Evolutionary conservation across 75 land plant genomes (phyloP).

Genomic region (Ceratopteris richardii): DNA sequence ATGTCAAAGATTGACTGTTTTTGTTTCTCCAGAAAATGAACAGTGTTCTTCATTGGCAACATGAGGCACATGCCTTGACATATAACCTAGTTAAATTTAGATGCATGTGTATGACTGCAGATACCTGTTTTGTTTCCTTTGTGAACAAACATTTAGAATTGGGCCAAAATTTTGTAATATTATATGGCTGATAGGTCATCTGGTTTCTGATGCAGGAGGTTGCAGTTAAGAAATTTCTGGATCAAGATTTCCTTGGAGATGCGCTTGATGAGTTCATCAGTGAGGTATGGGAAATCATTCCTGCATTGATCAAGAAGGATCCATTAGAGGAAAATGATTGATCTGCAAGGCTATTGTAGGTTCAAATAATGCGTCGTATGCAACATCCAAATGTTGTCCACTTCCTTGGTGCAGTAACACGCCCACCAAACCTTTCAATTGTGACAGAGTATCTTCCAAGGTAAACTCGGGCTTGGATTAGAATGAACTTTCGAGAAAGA

Average conservation of each 20-base stretch:
- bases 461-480: conserved; percentile 26
- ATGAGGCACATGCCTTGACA: too few species aligned
- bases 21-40: too few species aligned
- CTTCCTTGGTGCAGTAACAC: conserved; percentile 92
- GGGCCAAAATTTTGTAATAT: too few species aligned
- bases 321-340: background rate
- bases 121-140: too few species aligned
- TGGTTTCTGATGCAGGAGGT: conserved; percentile 97
- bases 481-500: background rate
- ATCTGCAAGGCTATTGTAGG: conserved; percentile 29
- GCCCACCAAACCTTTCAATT: conserved; percentile 80
- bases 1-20: too few species aligned
- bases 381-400: conserved; percentile 92
- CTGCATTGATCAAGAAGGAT: background rate
- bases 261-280: conserved; percentile 71
- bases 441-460: conserved; percentile 90
- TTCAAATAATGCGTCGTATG: conserved; percentile 71
- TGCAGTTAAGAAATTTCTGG: conserved; percentile 89
- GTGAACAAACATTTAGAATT: too few species aligned
- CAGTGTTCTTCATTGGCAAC: too few species aligned
- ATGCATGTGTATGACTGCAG: too few species aligned
- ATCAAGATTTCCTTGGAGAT: conserved; percentile 81
- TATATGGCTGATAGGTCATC: too few species aligned
- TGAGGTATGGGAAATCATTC: conserved; percentile 52
- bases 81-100: too few species aligned